Evolutionary conservation across 805 yeast genomes (phyloP).

Genomic region (Scheffersomyces lignosus): DNA sequence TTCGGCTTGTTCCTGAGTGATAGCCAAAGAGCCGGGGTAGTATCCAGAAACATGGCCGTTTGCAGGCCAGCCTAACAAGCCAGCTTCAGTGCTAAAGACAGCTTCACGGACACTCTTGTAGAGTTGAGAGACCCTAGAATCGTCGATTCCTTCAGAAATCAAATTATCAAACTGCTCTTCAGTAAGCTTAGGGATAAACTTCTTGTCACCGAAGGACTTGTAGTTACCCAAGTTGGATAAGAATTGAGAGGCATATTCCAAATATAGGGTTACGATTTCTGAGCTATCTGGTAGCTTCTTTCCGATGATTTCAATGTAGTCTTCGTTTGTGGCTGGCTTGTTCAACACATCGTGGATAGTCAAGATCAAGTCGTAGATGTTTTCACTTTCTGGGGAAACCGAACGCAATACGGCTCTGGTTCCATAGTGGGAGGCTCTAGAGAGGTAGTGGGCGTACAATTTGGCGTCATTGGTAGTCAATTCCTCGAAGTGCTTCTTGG

Average conservation of each 20-base stretch:
- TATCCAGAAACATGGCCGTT: conserved; percentile 75
- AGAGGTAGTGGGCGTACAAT: conserved; percentile 76
- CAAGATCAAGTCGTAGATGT: conserved; percentile 68
- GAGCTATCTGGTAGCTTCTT: conserved; percentile 28
- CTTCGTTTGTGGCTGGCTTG: conserved; percentile 42
- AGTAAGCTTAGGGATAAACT: conserved; percentile 70
- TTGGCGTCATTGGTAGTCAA: conserved; percentile 58
- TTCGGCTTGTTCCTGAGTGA: conserved; percentile 62
- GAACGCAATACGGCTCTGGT: conserved; percentile 77
- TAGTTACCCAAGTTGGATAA: conserved; percentile 74
- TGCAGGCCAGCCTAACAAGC: conserved; percentile 75
- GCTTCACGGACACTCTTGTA: conserved; percentile 46
- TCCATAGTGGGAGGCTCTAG: conserved; percentile 84
- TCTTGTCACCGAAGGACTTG: conserved; percentile 86
- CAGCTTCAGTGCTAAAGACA: conserved; percentile 51
- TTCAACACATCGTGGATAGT: conserved; percentile 51
- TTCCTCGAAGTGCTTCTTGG: conserved; percentile 66
- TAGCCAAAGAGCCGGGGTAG: conserved; percentile 49
- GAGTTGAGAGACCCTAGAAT: conserved; percentile 29
- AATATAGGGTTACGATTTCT: conserved; percentile 44
- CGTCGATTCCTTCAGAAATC: conserved; percentile 44
- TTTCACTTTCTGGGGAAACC: conserved; percentile 79
- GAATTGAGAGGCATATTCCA: conserved; percentile 77
- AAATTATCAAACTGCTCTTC: conserved; percentile 46
- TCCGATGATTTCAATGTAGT: conserved; percentile 37